Evolutionary conservation across 2,329 filamentous ascomycete species (phyloP), one percentile per base, ranked within the genome.

Genomic region (Paecilomyces dactylethromorphus): DNA sequence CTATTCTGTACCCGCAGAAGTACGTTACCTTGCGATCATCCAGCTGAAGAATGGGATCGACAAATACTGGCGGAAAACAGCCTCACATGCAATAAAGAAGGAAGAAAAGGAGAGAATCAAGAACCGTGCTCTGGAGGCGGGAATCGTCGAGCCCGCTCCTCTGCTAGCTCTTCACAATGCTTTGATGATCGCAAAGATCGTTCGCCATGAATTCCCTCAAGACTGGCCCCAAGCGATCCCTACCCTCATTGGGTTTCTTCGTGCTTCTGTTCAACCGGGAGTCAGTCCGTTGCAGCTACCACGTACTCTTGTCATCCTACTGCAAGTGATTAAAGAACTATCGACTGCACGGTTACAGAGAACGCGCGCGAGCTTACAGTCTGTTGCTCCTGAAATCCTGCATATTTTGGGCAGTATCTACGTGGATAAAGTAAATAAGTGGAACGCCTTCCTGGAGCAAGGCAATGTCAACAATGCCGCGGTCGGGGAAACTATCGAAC

Each of bases 41-140:
- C 90, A 96, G 71, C 82, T 99, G 57, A 97, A 97, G 73, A 97
- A 97, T 73, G 94, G 92, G 58, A 92, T 97, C 74, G 93, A 97
- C 72, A 92, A 89, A 71, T 91, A 92, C 74, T 99, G 94, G 94
- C 84, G 94, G 70, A 91, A 82, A 71, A 90, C 89, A 33, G 86
- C 90, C 55, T 84, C 89, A 64, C 85, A 82, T 75, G 82, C 84
- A 5, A 82, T 88, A 5, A 76, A 73, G 54, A 84, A 84, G 60
- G 84, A 88, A 21, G 90, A 96, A 70, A 97, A 94, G 74, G 78
- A 82, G 10, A 71, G 83, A 39, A 94, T 99, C 57, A 87, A 93
- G 55, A 84, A 84, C 3, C 84, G 88, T 24, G 79, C 96, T 22
- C 82, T 96, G 8, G 83, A 90, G 63, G 88, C 89, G 59, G 91